Evolutionary conservation across 2,329 filamentous ascomycete genomes (phyloP).

Genomic region (Geosmithia putterillii): DNA sequence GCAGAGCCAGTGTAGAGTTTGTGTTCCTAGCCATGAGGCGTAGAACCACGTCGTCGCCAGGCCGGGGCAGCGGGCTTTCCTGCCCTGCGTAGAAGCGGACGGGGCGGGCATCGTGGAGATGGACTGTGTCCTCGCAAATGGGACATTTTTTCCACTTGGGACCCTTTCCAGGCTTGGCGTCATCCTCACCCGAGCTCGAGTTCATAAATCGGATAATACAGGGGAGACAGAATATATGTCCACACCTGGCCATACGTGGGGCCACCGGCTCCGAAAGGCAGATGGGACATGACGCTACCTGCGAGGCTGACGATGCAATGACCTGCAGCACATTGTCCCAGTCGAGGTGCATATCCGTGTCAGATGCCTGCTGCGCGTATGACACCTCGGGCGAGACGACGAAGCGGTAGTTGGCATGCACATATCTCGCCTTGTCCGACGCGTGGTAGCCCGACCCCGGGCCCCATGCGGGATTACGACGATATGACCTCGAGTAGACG

Average conservation of each 20-base stretch:
- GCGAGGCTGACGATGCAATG: constrained; percentile 79
- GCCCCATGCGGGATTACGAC: constrained; percentile 70
- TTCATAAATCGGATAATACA: constrained; percentile 96
- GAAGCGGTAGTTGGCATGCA: constrained; percentile 96
- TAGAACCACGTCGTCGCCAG: constrained; percentile 82
- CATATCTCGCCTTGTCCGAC: constrained; percentile 76
- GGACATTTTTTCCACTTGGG: constrained; percentile 89
- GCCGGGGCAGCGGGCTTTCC: constrained; percentile 65
- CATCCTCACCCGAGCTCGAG: constrained; percentile 61
- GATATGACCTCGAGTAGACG: constrained; percentile 41
- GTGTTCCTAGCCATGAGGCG: constrained; percentile 72
- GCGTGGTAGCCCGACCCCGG: constrained; percentile 82
- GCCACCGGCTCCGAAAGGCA: constrained; percentile 88
- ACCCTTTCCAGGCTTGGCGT: constrained; percentile 52
- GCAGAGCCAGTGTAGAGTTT: constrained; percentile 75
- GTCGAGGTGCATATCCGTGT: constrained; percentile 81
- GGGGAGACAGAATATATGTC: constrained; percentile 91
- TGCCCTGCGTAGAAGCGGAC: constrained; percentile 87
- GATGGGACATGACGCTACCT: constrained; percentile 82
- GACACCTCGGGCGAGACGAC: constrained; percentile 74
- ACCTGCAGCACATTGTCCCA: constrained; percentile 89
- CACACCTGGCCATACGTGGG: constrained; percentile 91
- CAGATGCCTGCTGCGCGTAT: constrained; percentile 68
- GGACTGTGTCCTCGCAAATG: constrained; percentile 89
- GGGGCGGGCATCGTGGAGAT: constrained; percentile 77